Percentiles rank a stretch among this genome's conserved stretches.
Evolutionary conservation across 768 basidiomycete species (phyloP).

Genomic region (Boletus rufocinnamomeus): DNA sequence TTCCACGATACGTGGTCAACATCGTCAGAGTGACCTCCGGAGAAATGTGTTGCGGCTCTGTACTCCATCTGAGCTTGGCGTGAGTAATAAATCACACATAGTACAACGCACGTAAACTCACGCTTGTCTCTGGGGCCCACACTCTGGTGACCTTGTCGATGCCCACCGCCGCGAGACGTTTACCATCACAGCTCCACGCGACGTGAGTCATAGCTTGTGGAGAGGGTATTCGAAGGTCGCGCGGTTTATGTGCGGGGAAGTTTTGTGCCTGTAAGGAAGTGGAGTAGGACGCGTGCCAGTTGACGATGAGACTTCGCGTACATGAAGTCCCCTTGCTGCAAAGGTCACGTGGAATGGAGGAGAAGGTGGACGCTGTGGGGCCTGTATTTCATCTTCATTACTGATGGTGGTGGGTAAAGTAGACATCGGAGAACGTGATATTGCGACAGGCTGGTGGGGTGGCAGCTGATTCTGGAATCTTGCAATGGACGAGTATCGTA

Average conservation of each 20-base stretch:
- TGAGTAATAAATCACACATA: not conserved
- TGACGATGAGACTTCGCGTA: constrained; percentile 36
- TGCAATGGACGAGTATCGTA: constrained; percentile 6
- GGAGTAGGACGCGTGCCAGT: constrained; percentile 17
- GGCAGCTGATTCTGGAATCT: not conserved
- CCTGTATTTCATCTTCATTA: constrained; percentile 59
- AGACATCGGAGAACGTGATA: constrained; percentile 24
- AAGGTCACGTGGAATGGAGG: constrained; percentile 76
- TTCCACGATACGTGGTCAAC: constrained; percentile 87
- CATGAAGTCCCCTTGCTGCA: constrained; percentile 69
- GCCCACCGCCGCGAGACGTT: constrained; percentile 78
- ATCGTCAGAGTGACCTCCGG: constrained; percentile 75
- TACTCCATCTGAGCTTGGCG: constrained; percentile 59
- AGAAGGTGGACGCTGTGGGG: constrained; percentile 63
- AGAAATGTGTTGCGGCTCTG: constrained; percentile 62
- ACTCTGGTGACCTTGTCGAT: constrained; percentile 76
- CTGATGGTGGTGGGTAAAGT: constrained; percentile 20
- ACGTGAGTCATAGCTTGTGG: constrained; percentile 71
- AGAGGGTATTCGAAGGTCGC: constrained; percentile 68
- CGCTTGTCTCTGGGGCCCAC: constrained; percentile 80
- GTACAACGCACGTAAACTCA: constrained; percentile 38
- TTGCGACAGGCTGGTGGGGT: not conserved
- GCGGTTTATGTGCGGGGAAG: constrained; percentile 78
- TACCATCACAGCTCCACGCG: constrained; percentile 84
- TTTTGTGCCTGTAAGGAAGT: constrained; percentile 58